Evolutionary conservation across 345 rosid species (phyloP).

Genomic region (Ailanthus altissimus): DNA sequence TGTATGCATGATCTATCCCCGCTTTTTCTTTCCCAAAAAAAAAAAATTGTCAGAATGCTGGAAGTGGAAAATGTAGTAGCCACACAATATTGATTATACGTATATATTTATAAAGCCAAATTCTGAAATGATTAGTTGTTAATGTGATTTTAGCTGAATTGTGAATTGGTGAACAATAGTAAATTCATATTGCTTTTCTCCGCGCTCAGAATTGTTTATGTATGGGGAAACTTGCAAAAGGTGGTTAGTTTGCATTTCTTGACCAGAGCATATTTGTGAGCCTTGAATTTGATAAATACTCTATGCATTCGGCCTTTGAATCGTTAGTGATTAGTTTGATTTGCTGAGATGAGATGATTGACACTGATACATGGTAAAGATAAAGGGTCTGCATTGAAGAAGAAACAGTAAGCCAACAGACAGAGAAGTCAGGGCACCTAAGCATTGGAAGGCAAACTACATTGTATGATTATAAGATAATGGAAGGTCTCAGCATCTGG

Average conservation of each 20-base stretch:
- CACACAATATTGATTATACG: not conserved
- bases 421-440: too few species aligned
- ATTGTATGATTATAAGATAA: too few species aligned
- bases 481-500: too few species aligned
- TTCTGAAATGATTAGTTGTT: not conserved
- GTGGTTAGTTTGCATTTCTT: not conserved
- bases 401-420: too few species aligned
- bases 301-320: not conserved
- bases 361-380: too few species aligned
- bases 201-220: not conserved
- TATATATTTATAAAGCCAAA: not conserved
- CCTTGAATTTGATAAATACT: not conserved
- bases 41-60: not conserved
- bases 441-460: too few species aligned
- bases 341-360: not conserved
- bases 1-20: not conserved
- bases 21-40: not conserved
- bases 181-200: not conserved
- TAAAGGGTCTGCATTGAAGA: too few species aligned
- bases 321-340: not conserved
- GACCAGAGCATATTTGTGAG: not conserved
- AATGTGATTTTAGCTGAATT: not conserved
- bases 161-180: not conserved
- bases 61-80: slow-evolving; percentile 14
- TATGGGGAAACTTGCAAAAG: not conserved